Evolutionary conservation across 1,139 yeast genomes (phyloP), one percentile per base, ranked within the genome.

Genomic region (Blastobotrys elegans): DNA sequence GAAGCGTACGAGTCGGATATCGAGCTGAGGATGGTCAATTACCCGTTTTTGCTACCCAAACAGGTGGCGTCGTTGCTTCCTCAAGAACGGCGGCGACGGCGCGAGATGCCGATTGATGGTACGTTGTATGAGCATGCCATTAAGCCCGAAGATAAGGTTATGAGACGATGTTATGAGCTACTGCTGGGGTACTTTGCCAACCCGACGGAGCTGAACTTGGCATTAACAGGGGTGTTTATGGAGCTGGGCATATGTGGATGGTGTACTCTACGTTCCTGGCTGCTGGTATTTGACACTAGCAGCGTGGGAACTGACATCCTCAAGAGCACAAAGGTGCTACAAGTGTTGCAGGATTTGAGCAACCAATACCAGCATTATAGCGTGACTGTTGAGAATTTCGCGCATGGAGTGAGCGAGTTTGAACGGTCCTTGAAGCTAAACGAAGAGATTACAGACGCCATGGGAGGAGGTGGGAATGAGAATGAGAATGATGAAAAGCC

Each of bases 141-240:
- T 14, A 31, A 42, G n/a, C 40, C 46, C 2, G 53, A 53, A 17
- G 63, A 58, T 42, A 31, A 42, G 31, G 40, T 58, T 14, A 44
- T 62, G 50, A 32, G 43, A 3, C 31, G 34, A 11, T 39, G 59
- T 1, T 38, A 54, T 2, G 36, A 36, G 1, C 35, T 51, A 35
- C 34, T 62, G 13, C 27, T 47, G 4, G 27, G 30, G 13, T 62
- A 56, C 42, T 61, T 56, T 44, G 50, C 59, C 13, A 62, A 62
- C 47, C 33, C 56, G 13, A 53, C 56, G 8, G 62, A 56, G 20
- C 46, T 60, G 16, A 62, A 62, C 44, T 44, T 62, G 26, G 52
- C 55, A 2, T 48, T 62, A 31, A 60, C 62, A 1, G 56, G 57
- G 14, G 48, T 61, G 10, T 26, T 62, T 11, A 45, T 53, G 24